Conservation (phyloP, 1,139 yeast genomes). For the Scheffersomyces cryptocercus region DNA sequence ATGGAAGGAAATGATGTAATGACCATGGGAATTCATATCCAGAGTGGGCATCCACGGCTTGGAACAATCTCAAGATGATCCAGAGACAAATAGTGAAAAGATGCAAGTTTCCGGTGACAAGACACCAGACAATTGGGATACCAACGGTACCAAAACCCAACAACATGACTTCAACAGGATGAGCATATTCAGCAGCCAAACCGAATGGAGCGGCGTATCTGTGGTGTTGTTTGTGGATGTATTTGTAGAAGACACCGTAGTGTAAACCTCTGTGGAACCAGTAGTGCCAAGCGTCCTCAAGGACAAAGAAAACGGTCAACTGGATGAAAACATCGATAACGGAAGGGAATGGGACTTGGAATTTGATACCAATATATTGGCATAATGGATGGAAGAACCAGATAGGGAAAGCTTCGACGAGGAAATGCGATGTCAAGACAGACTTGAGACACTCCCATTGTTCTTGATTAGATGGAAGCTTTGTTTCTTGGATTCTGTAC, state of each 20-base stretch:
- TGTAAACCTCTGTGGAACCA: slow-evolving; percentile 50
- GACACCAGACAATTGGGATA: slow-evolving; percentile 44
- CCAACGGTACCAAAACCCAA: slow-evolving; percentile 52
- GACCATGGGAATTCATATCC: slow-evolving; percentile 55
- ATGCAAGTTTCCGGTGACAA: slow-evolving; percentile 38
- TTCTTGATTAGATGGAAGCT: slow-evolving; percentile 41
- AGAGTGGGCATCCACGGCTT: slow-evolving; percentile 51
- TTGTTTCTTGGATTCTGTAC: slow-evolving; percentile 46
- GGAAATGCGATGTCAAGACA: slow-evolving; percentile 44
- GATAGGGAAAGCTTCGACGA: slow-evolving; percentile 49
- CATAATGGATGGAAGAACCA: slow-evolving; percentile 52
- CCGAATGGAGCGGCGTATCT: slow-evolving; percentile 54
- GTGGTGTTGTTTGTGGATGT: slow-evolving; percentile 51
- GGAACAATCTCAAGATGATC: slow-evolving; percentile 46
- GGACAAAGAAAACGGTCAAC: slow-evolving; percentile 40
- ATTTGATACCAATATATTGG: slow-evolving; percentile 38
- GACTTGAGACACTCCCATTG: slow-evolving; percentile 52
- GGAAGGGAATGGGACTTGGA: slow-evolving; percentile 43
- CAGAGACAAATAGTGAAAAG: slow-evolving; percentile 45
- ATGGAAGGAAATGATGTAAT: slow-evolving; percentile 44
- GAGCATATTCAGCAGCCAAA: slow-evolving; percentile 51
- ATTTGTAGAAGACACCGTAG: slow-evolving; percentile 47
- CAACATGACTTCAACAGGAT: slow-evolving; percentile 47
- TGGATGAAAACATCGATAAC: slow-evolving; percentile 30
- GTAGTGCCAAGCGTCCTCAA: slow-evolving; percentile 52